These are phyloP conservation scores for Bruguiera sexangula DNA, from an alignment of 345 rosid genomes.

Conservation along the genomic window DNA sequence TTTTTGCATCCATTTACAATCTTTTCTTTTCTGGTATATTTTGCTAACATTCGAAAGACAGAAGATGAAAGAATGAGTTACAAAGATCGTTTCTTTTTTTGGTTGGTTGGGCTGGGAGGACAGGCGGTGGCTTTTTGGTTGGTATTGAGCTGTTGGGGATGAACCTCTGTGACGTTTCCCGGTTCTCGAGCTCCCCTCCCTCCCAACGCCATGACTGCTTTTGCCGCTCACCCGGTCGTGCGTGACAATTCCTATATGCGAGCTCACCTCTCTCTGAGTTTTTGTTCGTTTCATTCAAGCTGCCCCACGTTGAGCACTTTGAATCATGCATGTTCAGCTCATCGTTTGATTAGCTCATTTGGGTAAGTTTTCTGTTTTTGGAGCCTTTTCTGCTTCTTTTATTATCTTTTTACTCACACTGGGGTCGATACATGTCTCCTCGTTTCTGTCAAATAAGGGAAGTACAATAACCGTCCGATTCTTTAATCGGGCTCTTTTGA, in stretches of 20 bases:
- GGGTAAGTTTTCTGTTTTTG: slow-evolving; percentile 20
- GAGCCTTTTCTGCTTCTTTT: neutral
- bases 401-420: too few relatives aligned
- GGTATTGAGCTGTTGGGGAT: slow-evolving; percentile 12
- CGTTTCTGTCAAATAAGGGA: too few relatives aligned
- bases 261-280: slow-evolving; percentile 19
- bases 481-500: too few relatives aligned
- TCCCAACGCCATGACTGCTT: slow-evolving; percentile 26
- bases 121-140: neutral
- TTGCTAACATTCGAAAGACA: too few relatives aligned
- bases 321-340: slow-evolving; percentile 18
- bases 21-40: too few relatives aligned
- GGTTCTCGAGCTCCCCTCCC: slow-evolving; percentile 42
- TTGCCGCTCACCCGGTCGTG: slow-evolving; percentile 46
- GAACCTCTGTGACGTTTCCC: slow-evolving; percentile 19
- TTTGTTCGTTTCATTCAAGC: neutral
- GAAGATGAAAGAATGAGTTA: too few relatives aligned
- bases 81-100: neutral
- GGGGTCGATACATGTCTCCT: too few relatives aligned
- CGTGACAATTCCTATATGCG: slow-evolving; percentile 31
- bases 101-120: slow-evolving; percentile 3
- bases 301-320: slow-evolving; percentile 17
- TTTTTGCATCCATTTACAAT: too few relatives aligned
- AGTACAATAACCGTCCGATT: too few relatives aligned
- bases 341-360: slow-evolving; percentile 34